These are phyloP conservation scores for Polyporus tsugae DNA, from an alignment of 1,284 basidiomycete genomes.

Conservation along the genomic window DNA sequence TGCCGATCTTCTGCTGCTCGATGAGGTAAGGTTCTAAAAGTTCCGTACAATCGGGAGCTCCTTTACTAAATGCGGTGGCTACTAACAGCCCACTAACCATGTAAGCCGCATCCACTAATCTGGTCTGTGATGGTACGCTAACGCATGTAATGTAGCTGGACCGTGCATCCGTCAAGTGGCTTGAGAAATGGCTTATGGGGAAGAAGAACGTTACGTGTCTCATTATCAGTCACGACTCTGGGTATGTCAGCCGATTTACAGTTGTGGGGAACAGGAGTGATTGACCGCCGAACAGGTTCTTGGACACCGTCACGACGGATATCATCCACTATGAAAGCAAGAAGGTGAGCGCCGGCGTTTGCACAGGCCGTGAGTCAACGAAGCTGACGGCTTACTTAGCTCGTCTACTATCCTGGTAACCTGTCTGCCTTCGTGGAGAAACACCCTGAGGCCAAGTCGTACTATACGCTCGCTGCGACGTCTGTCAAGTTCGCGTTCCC, in stretches of 20 bases:
- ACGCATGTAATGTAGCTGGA: constrained; percentile 67
- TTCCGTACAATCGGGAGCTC: constrained; percentile 1
- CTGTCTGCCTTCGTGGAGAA: constrained; percentile 91
- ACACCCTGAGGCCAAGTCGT: constrained; percentile 95
- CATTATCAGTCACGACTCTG: constrained; percentile 97
- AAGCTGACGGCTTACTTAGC: constrained; percentile 48
- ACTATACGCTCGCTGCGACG: constrained; percentile 96
- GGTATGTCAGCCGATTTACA: constrained; percentile 56
- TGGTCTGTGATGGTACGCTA: constrained; percentile 26
- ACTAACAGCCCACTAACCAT: constrained; percentile 87
- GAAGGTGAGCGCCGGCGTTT: constrained; percentile 62
- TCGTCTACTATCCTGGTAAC: constrained; percentile 96
- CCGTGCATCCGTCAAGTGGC: constrained; percentile 90
- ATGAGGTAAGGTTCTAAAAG: constrained; percentile 61
- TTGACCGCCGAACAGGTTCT: constrained; percentile 64
- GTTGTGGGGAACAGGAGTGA: constrained; percentile 17
- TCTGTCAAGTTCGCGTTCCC: constrained; percentile 98
- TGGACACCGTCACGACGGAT: constrained; percentile 97
- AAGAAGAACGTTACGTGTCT: constrained; percentile 91
- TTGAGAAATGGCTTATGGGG: constrained; percentile 88
- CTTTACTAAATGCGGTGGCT: constrained; percentile 28
- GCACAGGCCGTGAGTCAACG: constrained; percentile 5
- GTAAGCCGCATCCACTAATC: constrained; percentile 54
- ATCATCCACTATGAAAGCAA: constrained; percentile 98
- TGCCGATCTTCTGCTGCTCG: constrained; percentile 92